phyloP scores from a whole-genome alignment of 2,329 filamentous ascomycete genomes.

The Alternaria triticina region DNA sequence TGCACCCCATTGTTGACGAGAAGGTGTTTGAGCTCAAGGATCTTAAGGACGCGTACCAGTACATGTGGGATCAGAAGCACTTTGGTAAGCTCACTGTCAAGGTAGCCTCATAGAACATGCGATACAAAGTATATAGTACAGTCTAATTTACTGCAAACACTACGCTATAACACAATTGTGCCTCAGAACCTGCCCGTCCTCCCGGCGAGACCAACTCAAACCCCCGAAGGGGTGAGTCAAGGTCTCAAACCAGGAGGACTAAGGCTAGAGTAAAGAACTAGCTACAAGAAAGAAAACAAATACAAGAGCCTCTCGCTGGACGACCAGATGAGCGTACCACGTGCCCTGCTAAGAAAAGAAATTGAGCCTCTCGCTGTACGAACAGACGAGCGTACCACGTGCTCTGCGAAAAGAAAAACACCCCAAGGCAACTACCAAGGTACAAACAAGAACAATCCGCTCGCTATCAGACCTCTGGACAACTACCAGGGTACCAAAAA shows the following conservation, averaged over 20 bases:
- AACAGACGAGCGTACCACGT: background rate
- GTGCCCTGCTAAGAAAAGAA: background rate
- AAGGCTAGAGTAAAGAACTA: background rate
- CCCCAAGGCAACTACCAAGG: background rate
- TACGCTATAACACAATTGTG: background rate
- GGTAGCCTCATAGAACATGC: slow-evolving; percentile 25
- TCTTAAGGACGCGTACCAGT: slow-evolving; percentile 58
- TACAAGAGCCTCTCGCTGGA: background rate
- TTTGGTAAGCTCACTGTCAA: slow-evolving; percentile 47
- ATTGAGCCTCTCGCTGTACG: background rate
- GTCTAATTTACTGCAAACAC: background rate
- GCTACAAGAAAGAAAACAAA: background rate
- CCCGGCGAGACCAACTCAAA: background rate
- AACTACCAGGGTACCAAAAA: background rate
- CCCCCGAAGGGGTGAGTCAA: background rate
- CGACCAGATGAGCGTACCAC: background rate
- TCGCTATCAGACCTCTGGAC: background rate
- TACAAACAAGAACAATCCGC: background rate
- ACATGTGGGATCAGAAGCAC: slow-evolving; percentile 57
- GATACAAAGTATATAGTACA: background rate
- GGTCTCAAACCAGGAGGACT: background rate
- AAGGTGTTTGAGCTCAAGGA: slow-evolving; percentile 62
- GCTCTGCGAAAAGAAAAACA: background rate
- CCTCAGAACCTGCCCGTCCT: background rate
- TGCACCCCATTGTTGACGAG: slow-evolving; percentile 65